Evolutionary conservation across 257 asterid genomes (phyloP).

Genomic region (Leonotis leonurus): DNA sequence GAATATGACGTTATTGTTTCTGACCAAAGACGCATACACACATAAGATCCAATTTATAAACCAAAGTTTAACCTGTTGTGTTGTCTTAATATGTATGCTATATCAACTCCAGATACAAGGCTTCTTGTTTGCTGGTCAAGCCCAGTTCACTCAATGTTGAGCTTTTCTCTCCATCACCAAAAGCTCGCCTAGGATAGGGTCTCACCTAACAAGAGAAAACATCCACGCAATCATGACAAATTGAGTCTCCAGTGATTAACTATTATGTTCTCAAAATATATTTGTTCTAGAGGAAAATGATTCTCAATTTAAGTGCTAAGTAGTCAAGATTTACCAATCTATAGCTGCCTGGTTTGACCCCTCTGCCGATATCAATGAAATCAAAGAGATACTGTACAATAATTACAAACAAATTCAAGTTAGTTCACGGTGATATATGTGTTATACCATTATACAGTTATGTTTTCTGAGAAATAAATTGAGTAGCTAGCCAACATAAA

Average conservation of each 20-base stretch:
- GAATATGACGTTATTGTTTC: slow-evolving; percentile 13
- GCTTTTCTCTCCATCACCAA: slow-evolving; percentile 55
- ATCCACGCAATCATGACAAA: not conserved
- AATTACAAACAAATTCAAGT: slow-evolving; percentile 12
- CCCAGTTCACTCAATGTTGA: slow-evolving; percentile 71
- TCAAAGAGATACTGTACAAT: slow-evolving; percentile 64
- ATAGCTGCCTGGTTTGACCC: slow-evolving; percentile 78
- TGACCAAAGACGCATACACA: slow-evolving; percentile 8
- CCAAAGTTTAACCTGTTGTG: slow-evolving; percentile 6
- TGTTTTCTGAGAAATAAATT: not conserved
- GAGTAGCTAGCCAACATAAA: not conserved
- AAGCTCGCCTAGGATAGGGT: slow-evolving; percentile 89
- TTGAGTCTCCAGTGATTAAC: not conserved
- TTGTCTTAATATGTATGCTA: slow-evolving; percentile 26
- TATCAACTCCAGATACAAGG: slow-evolving; percentile 78
- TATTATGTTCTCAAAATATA: not conserved
- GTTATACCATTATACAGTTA: not conserved
- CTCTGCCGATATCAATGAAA: slow-evolving; percentile 82
- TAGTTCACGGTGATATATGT: not conserved
- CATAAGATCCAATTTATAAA: not conserved
- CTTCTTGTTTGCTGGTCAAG: slow-evolving; percentile 92
- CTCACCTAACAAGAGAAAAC: slow-evolving; percentile 51
- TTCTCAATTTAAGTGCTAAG: not conserved
- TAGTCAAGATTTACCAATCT: slow-evolving; percentile 56
- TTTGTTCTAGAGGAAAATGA: not conserved